Percentiles rank a stretch among this genome's conserved stretches.
Evolutionary conservation across 192 early-diverging fungal genomes (phyloP).

Genomic region (Thoreauomyces humboldtii): DNA sequence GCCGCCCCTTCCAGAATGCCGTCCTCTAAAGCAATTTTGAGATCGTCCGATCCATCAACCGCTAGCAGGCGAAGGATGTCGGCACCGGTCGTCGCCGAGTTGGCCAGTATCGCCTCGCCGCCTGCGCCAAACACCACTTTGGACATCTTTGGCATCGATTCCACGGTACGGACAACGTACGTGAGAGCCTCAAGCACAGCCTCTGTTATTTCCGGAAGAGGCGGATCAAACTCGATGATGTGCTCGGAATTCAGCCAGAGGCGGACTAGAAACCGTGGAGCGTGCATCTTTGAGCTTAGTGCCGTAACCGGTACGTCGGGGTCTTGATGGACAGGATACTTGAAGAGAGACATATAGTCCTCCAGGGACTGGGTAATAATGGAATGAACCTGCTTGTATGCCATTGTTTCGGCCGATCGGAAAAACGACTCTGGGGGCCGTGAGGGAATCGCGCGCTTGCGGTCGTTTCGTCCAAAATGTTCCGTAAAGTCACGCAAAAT

Average conservation of each 20-base stretch:
- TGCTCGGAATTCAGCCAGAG: conserved; percentile 40
- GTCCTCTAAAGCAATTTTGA: conserved; percentile 38
- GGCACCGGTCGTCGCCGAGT: conserved; percentile 5
- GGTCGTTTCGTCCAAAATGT: conserved; percentile 32
- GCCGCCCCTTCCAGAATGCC: conserved; percentile 30
- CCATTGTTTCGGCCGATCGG: conserved; percentile 34
- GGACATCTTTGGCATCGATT: conserved; percentile 47
- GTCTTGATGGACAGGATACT: conserved; percentile 29
- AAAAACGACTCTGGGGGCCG: conserved; percentile 37
- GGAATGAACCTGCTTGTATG: conserved; percentile 46
- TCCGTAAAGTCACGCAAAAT: conserved; percentile 39
- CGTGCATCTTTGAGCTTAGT: conserved; percentile 7
- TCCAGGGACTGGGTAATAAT: conserved; percentile 38
- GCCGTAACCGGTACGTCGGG: background rate
- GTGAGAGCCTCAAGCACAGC: conserved; percentile 46
- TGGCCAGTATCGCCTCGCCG: conserved; percentile 23
- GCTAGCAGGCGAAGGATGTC: conserved; percentile 12
- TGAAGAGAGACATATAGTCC: conserved; percentile 46
- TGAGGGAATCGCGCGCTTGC: background rate
- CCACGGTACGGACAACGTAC: conserved; percentile 47
- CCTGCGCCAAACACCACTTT: conserved; percentile 35
- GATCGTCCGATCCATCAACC: conserved; percentile 21
- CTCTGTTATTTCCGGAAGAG: conserved; percentile 48
- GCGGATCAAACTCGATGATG: conserved; percentile 53
- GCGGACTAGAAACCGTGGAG: conserved; percentile 45